Conservation (phyloP, 2,329 filamentous ascomycete species). For the Fusarium dlaminii region DNA sequence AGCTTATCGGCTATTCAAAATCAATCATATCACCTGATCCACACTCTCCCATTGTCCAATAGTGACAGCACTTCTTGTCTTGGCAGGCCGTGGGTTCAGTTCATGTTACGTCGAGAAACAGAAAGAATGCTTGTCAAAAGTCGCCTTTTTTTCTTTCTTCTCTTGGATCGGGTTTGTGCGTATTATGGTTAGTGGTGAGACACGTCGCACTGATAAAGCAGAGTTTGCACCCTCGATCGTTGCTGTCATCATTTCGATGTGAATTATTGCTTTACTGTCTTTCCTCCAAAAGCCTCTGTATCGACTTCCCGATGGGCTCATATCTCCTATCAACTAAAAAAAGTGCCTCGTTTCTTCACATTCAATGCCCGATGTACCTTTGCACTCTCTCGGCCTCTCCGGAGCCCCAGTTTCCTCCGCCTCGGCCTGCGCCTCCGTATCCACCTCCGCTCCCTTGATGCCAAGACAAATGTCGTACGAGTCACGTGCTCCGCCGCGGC, state of each 20-base stretch:
- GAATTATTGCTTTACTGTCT: neutral
- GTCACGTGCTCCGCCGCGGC: conserved; percentile 40
- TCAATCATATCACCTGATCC: conserved; percentile 18
- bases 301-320: neutral
- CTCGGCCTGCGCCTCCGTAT: conserved; percentile 2
- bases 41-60: conserved; percentile 24
- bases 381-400: conserved; percentile 4
- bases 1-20: conserved; percentile 37
- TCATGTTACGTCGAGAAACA: conserved; percentile 6
- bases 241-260: neutral
- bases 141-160: neutral
- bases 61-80: neutral
- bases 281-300: neutral
- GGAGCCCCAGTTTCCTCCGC: neutral
- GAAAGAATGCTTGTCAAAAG: neutral
- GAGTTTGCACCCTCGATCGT: neutral
- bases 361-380: neutral
- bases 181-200: neutral
- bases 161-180: neutral
- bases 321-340: neutral
- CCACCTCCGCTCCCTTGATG: conserved; percentile 6
- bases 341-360: neutral
- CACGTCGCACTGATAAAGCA: neutral
- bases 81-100: conserved; percentile 11
- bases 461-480: conserved; percentile 24